phyloP scores from a whole-genome alignment of 2,329 filamentous ascomycete genomes.

The Botrytis fabae region DNA sequence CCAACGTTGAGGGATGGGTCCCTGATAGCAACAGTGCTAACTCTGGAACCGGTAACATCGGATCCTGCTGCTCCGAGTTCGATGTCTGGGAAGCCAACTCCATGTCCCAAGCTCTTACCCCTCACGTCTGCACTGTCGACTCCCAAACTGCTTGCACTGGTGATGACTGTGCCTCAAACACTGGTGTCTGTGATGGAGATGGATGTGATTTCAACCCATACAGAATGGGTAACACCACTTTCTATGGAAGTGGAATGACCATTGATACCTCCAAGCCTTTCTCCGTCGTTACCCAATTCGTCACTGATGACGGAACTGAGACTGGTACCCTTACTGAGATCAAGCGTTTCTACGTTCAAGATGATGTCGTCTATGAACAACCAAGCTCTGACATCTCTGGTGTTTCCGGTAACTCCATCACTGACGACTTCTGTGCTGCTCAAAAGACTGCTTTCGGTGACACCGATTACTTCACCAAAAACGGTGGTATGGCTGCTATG shows the following conservation, averaged over 20 bases:
- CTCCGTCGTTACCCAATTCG: slow-evolving; percentile 61
- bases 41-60: slow-evolving; percentile 51
- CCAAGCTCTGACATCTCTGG: slow-evolving; percentile 46
- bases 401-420: slow-evolving; percentile 54
- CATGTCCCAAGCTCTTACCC: slow-evolving; percentile 57
- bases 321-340: slow-evolving; percentile 53
- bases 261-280: slow-evolving; percentile 54
- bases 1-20: slow-evolving; percentile 54
- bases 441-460: slow-evolving; percentile 56
- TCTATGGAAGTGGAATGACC: slow-evolving; percentile 54
- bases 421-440: slow-evolving; percentile 39
- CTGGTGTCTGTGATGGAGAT: slow-evolving; percentile 52
- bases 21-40: slow-evolving; percentile 51
- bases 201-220: slow-evolving; percentile 62
- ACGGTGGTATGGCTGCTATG: slow-evolving; percentile 58
- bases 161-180: slow-evolving; percentile 1
- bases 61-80: slow-evolving; percentile 65
- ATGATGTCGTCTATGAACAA: slow-evolving; percentile 50
- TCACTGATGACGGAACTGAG: slow-evolving; percentile 50
- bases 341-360: slow-evolving; percentile 56
- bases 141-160: slow-evolving; percentile 38
- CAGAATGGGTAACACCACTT: slow-evolving; percentile 55
- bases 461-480: slow-evolving; percentile 50
- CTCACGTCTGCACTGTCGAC: slow-evolving; percentile 53
- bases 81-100: slow-evolving; percentile 65